Base-by-base conservation (phyloP, 106 monocot genomes). In the Agapanthus africanus region DNA sequence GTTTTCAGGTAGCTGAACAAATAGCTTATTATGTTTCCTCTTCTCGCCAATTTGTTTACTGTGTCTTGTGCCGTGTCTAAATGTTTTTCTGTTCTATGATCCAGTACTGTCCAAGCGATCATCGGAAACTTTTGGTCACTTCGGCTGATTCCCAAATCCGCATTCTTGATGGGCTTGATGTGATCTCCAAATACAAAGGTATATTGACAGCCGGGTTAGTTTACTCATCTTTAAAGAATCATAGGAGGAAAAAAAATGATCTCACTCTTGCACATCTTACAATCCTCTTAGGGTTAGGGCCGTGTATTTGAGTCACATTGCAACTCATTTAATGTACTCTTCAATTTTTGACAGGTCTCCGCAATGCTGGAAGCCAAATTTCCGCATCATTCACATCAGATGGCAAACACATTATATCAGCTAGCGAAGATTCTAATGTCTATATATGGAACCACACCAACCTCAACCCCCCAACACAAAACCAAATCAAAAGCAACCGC, bases 401-500 rank as follows among this genome's bases (percentile, higher is more conserved):
- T 39, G 99, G 93, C 36, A 72, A 61, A 40, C 90, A 87, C 31
- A 73, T n/a, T n/a, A n/a, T 99, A 22, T 90, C 90, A 19, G 87
- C 89, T 11, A 93, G 90, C 59, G 99, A 99, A 49, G 87, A 99
- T 67, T 93, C 90, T 4, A 79, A 83, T 39, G 80, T 99, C 15
- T 99, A 79, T 59, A 46, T 99, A 0, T 93, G 92, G 92, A 90
- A 52, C 70, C 76, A 84, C 64, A 67, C 38, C 32, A 75, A 73
- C 28, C 38, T 70, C 36, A 40, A 60, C 54, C n/a, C 54, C 14
- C 65, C 70, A 37, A 33, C 75, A 51, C 35, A 66, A 0, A 75
- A 68, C 30, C 77, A 76, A 30, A 71, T 70, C 54, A 95, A 91
- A 56, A 83, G 66, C 72, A 79, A 39, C 15, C 59, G 63, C 37